These are phyloP conservation scores for Yamagishiella unicocca DNA, from an alignment of 139 green algal genomes.

Conservation along the genomic window DNA sequence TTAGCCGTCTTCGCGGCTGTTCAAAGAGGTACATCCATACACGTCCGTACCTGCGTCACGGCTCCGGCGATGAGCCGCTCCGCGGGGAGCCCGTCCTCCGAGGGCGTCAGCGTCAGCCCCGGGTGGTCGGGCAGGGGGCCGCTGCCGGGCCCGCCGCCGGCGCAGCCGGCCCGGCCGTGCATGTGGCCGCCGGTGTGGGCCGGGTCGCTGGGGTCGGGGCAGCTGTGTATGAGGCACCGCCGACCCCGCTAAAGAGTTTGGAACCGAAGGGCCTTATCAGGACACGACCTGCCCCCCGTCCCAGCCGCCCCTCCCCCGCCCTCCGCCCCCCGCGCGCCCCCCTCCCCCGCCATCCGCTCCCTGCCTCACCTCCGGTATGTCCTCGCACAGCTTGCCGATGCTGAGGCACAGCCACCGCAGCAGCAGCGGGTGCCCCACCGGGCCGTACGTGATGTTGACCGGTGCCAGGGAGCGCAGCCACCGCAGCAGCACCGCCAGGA, in stretches of 20 bases:
- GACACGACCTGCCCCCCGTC: background rate
- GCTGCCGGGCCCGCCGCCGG: background rate
- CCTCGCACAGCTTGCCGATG: slow-evolving; percentile 88
- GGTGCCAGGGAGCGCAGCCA: slow-evolving; percentile 66
- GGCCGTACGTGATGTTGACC: slow-evolving; percentile 45
- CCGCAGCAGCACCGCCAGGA: slow-evolving; percentile 67
- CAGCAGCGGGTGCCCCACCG: slow-evolving; percentile 73
- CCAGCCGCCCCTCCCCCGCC: background rate
- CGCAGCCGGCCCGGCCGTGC: background rate
- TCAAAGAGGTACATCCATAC: background rate
- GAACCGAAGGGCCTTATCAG: background rate
- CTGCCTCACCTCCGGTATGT: slow-evolving; percentile 70
- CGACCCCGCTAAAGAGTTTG: background rate
- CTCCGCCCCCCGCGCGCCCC: too few species aligned
- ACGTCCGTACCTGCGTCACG: slow-evolving; percentile 47
- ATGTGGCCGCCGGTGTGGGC: background rate
- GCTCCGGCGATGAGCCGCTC: slow-evolving; percentile 65
- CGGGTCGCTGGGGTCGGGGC: slow-evolving; percentile 29
- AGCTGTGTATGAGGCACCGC: slow-evolving; percentile 74
- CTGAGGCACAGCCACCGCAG: slow-evolving; percentile 94
- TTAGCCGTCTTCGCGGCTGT: background rate
- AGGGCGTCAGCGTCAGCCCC: slow-evolving; percentile 46
- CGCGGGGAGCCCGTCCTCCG: slow-evolving; percentile 61
- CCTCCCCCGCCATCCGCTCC: too few species aligned
- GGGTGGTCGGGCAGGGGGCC: background rate